Evolutionary conservation across 352 stramenopile species (phyloP).

Genomic region (Phytophthora hibernalis): DNA sequence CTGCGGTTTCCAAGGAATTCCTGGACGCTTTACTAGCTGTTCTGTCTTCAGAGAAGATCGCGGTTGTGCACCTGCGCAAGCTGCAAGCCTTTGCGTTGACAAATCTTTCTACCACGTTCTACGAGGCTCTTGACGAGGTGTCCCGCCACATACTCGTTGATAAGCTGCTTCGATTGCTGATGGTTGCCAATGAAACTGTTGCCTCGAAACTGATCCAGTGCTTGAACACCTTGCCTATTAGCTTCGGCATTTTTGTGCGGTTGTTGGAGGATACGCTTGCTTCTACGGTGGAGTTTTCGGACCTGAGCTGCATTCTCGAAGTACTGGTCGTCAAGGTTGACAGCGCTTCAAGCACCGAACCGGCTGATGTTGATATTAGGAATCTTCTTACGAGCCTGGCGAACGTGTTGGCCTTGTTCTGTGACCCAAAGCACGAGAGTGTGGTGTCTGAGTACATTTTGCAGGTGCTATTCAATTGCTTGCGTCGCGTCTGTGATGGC

Average conservation of each 20-base stretch:
- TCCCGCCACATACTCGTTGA: constrained; percentile 56
- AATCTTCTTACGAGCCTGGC: constrained; percentile 66
- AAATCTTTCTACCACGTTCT: constrained; percentile 51
- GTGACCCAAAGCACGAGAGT: constrained; percentile 54
- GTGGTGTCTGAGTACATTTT: constrained; percentile 82
- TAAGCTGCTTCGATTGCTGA: constrained; percentile 62
- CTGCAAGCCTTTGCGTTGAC: constrained; percentile 55
- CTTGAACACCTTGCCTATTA: constrained; percentile 61
- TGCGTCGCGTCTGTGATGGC: constrained; percentile 74
- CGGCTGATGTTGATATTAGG: constrained; percentile 29
- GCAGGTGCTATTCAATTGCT: constrained; percentile 79
- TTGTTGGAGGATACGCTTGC: constrained; percentile 57
- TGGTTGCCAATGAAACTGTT: constrained; percentile 65
- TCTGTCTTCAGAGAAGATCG: constrained; percentile 48
- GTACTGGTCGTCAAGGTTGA: constrained; percentile 80
- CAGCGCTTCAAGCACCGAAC: constrained; percentile 34
- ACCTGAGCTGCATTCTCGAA: constrained; percentile 81
- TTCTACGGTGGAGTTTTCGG: constrained; percentile 39
- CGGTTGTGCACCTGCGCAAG: constrained; percentile 37
- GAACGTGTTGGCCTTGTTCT: constrained; percentile 69
- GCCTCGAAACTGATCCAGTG: constrained; percentile 62
- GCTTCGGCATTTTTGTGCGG: constrained; percentile 59
- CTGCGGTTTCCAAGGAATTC: constrained; percentile 59
- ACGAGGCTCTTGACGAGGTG: constrained; percentile 56
- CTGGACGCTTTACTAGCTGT: constrained; percentile 59